A percentile compares a stretch with the other conserved stretches of the same genome.
phyloP scores from a whole-genome alignment of 176 grass and related monocot genomes.

The Chloris gayana region DNA sequence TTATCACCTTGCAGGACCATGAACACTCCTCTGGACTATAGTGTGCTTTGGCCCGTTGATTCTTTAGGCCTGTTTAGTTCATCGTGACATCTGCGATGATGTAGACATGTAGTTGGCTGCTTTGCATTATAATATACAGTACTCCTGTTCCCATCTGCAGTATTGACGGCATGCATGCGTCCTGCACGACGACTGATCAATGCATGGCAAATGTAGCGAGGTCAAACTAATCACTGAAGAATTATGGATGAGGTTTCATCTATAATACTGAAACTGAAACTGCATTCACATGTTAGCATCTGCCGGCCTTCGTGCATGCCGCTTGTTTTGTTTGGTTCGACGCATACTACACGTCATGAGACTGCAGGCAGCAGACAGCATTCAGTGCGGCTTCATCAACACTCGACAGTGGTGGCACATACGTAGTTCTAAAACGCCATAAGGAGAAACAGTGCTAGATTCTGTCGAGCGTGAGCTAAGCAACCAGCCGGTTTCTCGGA shows the following conservation, averaged over 20 bases:
- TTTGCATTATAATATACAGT: constrained; percentile 20
- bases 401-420: constrained; percentile 6
- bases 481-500: neutral
- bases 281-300: neutral
- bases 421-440: neutral
- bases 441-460: constrained; percentile 7
- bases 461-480: constrained; percentile 18
- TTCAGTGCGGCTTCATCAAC: neutral
- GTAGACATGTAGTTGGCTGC: neutral
- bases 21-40: neutral
- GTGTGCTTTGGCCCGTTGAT: neutral
- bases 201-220: neutral
- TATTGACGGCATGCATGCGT: neutral
- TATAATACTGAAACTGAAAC: neutral
- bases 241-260: neutral
- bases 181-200: neutral
- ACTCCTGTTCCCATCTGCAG: constrained; percentile 12
- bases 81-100: constrained; percentile 17
- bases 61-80: constrained; percentile 4
- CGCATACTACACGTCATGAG: too few relatives aligned
- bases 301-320: too few relatives aligned
- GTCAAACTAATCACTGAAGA: constrained; percentile 1
- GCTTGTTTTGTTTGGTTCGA: neutral
- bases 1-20: constrained; percentile 24
- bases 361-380: too few relatives aligned